Conservation (phyloP, 305 asterid genomes). For the Solanum chacoense region DNA sequence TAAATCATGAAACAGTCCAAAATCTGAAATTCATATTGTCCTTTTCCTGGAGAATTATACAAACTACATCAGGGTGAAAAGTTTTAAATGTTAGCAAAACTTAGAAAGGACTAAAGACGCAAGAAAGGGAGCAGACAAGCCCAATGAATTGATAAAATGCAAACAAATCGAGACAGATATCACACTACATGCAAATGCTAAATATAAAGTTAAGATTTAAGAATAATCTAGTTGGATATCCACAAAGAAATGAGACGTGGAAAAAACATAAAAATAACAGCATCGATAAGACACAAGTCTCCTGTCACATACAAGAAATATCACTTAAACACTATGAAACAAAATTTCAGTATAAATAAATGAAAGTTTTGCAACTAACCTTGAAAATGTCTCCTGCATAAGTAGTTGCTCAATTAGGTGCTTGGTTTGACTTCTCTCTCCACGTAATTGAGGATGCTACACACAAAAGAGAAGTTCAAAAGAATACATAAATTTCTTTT, state of each 20-base stretch:
- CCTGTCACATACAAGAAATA: neutral
- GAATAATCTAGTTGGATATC: neutral
- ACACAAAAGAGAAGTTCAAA: neutral
- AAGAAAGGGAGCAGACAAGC: neutral
- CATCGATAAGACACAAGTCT: neutral
- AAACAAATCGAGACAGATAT: neutral
- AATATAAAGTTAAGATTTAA: neutral
- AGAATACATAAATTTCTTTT: neutral
- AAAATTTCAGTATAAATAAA: neutral
- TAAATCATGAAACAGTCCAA: neutral
- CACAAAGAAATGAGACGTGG: neutral
- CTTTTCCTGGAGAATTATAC: neutral
- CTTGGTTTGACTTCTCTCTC: constrained; percentile 1
- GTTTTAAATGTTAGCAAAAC: neutral
- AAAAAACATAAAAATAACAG: neutral
- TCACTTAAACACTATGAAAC: neutral
- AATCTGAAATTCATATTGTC: neutral
- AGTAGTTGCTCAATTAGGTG: constrained; percentile 8
- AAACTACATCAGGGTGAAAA: neutral
- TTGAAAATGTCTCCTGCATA: constrained; percentile 10
- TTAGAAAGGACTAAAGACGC: neutral
- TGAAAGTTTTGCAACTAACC: neutral
- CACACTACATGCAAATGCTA: neutral
- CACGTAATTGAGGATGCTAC: neutral
- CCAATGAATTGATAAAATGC: neutral